Base-by-base conservation (phyloP, 1,284 basidiomycete species). In the Boletus albobrunnescens region DNA sequence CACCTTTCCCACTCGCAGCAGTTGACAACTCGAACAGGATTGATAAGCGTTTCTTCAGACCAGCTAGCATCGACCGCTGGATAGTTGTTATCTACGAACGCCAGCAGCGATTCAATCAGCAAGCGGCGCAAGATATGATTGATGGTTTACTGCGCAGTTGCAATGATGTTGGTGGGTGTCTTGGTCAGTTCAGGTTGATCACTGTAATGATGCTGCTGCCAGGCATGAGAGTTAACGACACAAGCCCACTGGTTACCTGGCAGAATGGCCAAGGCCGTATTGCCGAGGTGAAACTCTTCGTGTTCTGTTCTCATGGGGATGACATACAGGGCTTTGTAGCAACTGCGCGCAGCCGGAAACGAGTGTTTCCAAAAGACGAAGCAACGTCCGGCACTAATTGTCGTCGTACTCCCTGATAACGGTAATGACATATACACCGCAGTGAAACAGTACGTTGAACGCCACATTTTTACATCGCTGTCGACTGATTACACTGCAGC, bases 351-450 rank as follows among this genome's bases (percentile, higher is more conserved):
- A 2, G 71, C 71, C 1, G 84, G 84, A 10, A 54, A 54, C 1
- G 70, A 69, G 24, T 77, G 74, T 54, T 61, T 54, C 30, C 57
- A 65, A 35, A 72, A 67, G 53, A 68, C 68, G 17, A 62, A 63
- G 11, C 55, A 58, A 4, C 65, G 68, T 3, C 86, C 86, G 0
- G 72, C 70, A 6, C 70, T 88, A 3, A 71, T 88, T 16, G 76
- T 89, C 1, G 76, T 81, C 14, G 65, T 89, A 38, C 71, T 90
- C n/a, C 87, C 87, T 0, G 85, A 89, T 49, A 75, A 76, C 1
- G 83, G 79, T 0, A 81, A 83, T 33, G 84, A 88, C 42, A 77
- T 88, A 16, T 90, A 89, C 57, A 81, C 75, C 1, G 77, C 78
- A 14, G 76, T 89, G 11, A 90, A 90, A 65, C 80, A 86, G 86